These are phyloP conservation scores for Dicorynia guianensis DNA, from an alignment of 306 rosid genomes.

Conservation along the genomic window DNA sequence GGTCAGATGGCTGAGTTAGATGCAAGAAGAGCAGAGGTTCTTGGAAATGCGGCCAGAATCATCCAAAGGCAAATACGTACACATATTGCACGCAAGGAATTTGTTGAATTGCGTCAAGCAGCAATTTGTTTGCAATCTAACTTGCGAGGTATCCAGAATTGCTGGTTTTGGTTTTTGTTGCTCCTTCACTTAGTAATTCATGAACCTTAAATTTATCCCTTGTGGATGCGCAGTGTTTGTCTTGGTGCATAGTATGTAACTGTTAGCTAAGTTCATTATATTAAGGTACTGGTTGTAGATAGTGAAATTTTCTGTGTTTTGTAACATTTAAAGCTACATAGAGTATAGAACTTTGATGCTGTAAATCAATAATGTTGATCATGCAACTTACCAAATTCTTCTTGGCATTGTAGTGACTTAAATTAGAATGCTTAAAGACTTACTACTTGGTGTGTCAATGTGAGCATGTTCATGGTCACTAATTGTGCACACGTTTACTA, in stretches of 20 bases:
- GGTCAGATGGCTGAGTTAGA: constrained; percentile 99
- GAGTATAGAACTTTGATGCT: neutral
- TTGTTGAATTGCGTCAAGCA: constrained; percentile 61
- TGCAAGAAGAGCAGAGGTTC: constrained; percentile 97
- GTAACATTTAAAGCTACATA: neutral
- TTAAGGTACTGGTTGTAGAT: neutral
- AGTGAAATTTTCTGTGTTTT: neutral
- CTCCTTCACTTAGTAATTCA: constrained; percentile 29
- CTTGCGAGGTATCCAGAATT: constrained; percentile 55
- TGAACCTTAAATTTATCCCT: constrained; percentile 11
- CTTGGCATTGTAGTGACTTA: neutral
- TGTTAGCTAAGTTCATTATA: neutral
- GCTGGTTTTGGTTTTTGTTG: constrained; percentile 36
- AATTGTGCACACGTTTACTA: neutral
- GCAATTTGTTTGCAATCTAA: constrained; percentile 68
- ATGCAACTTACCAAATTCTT: neutral
- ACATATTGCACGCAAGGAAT: constrained; percentile 91
- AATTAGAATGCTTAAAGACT: neutral
- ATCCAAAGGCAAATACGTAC: constrained; percentile 96
- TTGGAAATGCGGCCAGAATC: constrained; percentile 92
- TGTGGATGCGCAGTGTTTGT: neutral
- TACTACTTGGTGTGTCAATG: neutral
- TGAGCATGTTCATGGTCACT: neutral
- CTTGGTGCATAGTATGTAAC: neutral
- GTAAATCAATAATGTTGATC: constrained; percentile 4